A percentile compares a stretch with the other conserved stretches of the same genome.
Conservation (phyloP, 106 monocot species). For the Allium cepa region DNA sequence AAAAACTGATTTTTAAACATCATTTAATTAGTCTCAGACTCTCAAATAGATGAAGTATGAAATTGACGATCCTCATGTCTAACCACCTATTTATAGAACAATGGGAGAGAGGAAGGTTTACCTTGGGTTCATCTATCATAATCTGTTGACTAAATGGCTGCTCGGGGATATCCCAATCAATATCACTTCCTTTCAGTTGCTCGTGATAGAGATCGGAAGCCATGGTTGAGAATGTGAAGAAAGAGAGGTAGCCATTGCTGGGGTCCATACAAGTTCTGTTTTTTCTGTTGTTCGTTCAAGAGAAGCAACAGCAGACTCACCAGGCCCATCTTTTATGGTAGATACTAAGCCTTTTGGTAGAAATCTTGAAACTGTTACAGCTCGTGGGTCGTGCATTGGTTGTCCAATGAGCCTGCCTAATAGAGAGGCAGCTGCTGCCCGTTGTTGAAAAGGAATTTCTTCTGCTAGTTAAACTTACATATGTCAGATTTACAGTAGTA, state of each 20-base stretch:
- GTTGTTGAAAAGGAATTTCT: slow-evolving; percentile 76
- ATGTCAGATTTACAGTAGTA: too few relatives aligned
- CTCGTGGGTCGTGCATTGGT: slow-evolving; percentile 98
- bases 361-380: slow-evolving; percentile 90
- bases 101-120: slow-evolving; percentile 5
- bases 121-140: slow-evolving; percentile 99
- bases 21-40: too few relatives aligned
- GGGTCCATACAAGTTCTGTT: slow-evolving; percentile 99
- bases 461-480: slow-evolving; percentile 32
- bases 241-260: slow-evolving; percentile 97
- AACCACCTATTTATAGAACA: too few relatives aligned
- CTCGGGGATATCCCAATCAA: slow-evolving; percentile 99
- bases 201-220: slow-evolving; percentile 90
- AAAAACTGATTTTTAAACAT: too few relatives aligned
- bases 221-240: slow-evolving; percentile 97
- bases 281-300: slow-evolving; percentile 98
- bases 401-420: slow-evolving; percentile 91
- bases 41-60: too few relatives aligned
- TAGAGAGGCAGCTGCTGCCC: slow-evolving; percentile 91
- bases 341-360: slow-evolving; percentile 98
- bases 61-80: too few relatives aligned
- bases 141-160: slow-evolving; percentile 92
- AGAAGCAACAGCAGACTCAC: slow-evolving; percentile 77
- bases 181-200: slow-evolving; percentile 76
- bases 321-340: slow-evolving; percentile 83